Conservation (phyloP, 352 stramenopile species). For the Pythium sukuiense region DNA sequence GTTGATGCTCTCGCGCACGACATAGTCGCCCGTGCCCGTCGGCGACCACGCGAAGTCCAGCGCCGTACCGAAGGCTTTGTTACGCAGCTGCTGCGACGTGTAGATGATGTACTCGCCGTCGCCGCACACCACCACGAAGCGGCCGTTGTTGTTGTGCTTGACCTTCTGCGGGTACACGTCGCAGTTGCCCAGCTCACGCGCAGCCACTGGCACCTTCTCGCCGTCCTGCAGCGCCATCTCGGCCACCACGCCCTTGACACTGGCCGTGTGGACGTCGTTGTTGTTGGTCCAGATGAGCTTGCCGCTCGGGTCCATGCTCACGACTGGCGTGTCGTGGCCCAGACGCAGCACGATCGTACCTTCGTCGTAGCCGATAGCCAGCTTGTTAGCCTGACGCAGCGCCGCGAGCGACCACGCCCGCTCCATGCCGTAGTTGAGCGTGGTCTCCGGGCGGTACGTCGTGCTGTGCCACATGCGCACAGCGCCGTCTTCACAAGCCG, state of each 20-base stretch:
- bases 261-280: constrained; percentile 97
- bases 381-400: constrained; percentile 83
- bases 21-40: constrained; percentile 97
- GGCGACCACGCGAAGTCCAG: constrained; percentile 98
- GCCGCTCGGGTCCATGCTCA: constrained; percentile 96
- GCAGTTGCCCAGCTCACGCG: constrained; percentile 94
- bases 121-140: constrained; percentile 97
- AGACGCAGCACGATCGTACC: constrained; percentile 96
- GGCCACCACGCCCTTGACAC: constrained; percentile 86
- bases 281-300: constrained; percentile 98
- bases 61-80: constrained; percentile 96
- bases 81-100: constrained; percentile 94
- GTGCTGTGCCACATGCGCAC: constrained; percentile 93
- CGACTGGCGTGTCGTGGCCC: constrained; percentile 96
- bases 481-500: constrained; percentile 96
- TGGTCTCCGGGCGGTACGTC: constrained; percentile 97
- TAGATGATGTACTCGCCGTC: constrained; percentile 99
- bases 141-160: constrained; percentile 98
- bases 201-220: constrained; percentile 83
- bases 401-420: constrained; percentile 95
- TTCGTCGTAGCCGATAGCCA: constrained; percentile 96
- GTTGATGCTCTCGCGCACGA: constrained; percentile 96
- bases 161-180: constrained; percentile 98
- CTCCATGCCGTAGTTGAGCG: constrained; percentile 99
- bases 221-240: constrained; percentile 84